Percentiles rank a stretch among this genome's conserved stretches.
Conservation (phyloP, 176 grass and related monocot species). For the Juncus effusus region DNA sequence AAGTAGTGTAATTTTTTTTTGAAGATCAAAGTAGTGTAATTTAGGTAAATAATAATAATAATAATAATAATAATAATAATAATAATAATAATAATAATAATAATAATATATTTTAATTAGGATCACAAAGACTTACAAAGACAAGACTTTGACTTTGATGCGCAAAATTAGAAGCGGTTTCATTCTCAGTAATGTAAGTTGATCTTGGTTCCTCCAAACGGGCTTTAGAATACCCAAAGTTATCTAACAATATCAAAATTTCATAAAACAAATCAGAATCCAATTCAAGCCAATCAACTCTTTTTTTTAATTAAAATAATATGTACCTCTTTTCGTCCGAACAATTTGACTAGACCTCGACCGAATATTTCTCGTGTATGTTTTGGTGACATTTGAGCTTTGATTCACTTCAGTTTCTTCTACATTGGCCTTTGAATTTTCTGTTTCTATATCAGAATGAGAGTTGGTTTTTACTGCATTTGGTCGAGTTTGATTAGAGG, state of each 20-base stretch:
- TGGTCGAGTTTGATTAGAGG: neutral
- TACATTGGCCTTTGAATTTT: neutral
- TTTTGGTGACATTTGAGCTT: neutral
- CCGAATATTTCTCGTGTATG: constrained; percentile 13
- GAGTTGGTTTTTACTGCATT: neutral
- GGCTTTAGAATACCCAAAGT: constrained; percentile 6
- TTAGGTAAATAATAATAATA: no score
- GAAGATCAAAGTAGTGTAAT: no score
- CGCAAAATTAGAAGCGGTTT: constrained; percentile 15
- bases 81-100: no score
- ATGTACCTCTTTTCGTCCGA: constrained; percentile 9
- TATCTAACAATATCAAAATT: constrained; percentile 8
- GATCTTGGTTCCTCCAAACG: neutral
- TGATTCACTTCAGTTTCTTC: neutral
- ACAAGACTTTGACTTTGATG: constrained; percentile 17
- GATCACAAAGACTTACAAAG: neutral
- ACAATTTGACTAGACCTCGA: neutral
- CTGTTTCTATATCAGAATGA: constrained; percentile 2
- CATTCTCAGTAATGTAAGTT: constrained; percentile 18
- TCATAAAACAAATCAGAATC: neutral
- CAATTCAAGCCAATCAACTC: neutral
- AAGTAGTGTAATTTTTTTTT: no score
- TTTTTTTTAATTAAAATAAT: no score
- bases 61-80: no score
- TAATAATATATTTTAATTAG: neutral